Evolutionary conservation across 805 yeast genomes (phyloP), one percentile per base, ranked within the genome.

Genomic region (Lachancea dasiensis): DNA sequence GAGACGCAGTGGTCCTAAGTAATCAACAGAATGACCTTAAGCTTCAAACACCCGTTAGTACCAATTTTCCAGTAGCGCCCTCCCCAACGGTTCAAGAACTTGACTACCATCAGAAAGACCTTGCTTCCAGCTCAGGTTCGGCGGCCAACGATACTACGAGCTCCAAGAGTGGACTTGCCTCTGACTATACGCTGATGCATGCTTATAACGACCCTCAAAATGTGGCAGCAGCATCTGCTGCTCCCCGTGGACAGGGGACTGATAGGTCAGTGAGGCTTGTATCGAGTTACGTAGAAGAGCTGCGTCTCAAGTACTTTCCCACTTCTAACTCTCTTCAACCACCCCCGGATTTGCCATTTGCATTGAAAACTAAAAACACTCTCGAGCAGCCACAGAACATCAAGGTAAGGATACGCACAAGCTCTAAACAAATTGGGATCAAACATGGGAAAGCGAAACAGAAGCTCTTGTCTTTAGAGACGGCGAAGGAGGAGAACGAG

Each of bases 381-480:
- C 36, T 59, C 17, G 52, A 56, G 14, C 57, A 56, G 34, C 59
- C 61, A 3, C 58, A 52, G 34, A 56, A 58, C 35, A 55, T 61
- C 24, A 56, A 51, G 43, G 62, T 59, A n/a, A 47, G 50, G 20
- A 49, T 58, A 5, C 48, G 64, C 38, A 57, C 66, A 4, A 58
- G 58, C 45, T 45, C 65, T 4, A 56, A 58, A 37, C 63, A 57
- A 38, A 51, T 59, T 25, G 63, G 64, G 39, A 61, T 61, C 20
- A 61, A 61, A 32, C 66, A 61, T 40, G 64, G 64, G 16, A 56
- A 52, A 36, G 58, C 58, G 3, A 61, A 60, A 34, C 60, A 56
- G 43, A 61, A 60, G 35, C 36, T 61, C 14, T 33, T 61, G 11
- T 41, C 63, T 6, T 36, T 58, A 13, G 66, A 61, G 41, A 56